Evolutionary conservation across 192 early-diverging fungal genomes (phyloP), one percentile per base, ranked within the genome.

Genomic region (Geranomyces michiganensis): DNA sequence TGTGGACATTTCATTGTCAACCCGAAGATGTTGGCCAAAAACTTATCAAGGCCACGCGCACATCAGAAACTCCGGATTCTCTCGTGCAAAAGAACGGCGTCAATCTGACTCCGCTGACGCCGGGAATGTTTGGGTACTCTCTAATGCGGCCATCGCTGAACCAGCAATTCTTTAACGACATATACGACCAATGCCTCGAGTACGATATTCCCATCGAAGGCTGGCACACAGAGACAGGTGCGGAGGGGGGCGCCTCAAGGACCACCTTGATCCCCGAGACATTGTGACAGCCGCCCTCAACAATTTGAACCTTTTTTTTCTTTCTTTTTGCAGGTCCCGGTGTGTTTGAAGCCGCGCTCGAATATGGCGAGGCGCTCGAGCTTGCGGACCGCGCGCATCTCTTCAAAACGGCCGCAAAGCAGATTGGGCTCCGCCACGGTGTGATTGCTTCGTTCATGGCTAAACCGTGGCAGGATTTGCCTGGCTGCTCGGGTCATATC

Each of bases 361-460:
- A 79, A 22, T 92, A 94, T 77, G 62, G 77, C 14, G 80, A 76
- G 26, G 87, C 90, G 0, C 68, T 85, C 30, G 75, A 87, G 46
- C 77, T 88, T 63, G 88, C 85, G 15, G 92, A 94, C 75, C 79
- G 83, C 47, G 92, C 92, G 9, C 85, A 87, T 9, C 77, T 94
- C 15, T 94, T 94, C 79, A 94, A 94, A 62, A 85, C 82, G 12
- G 79, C 86, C 0, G 86, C 82, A 45, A 94, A 94, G 74, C 88
- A 91, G 69, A 78, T 94, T 26, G 91, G 85, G 0, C 47, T 90
- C 9, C 78, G 88, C 41, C 81, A 86, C 62, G 89, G 89, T 1
- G 76, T 94, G 46, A 89, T 91, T 75, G 76, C 92, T 10, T 88
- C 84, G 13, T 94, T 94, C 80, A 94, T 94, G 92, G 92, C 92